Conservation (phyloP, 2,329 filamentous ascomycete genomes). For the Annulohypoxylon truncatum region DNA sequence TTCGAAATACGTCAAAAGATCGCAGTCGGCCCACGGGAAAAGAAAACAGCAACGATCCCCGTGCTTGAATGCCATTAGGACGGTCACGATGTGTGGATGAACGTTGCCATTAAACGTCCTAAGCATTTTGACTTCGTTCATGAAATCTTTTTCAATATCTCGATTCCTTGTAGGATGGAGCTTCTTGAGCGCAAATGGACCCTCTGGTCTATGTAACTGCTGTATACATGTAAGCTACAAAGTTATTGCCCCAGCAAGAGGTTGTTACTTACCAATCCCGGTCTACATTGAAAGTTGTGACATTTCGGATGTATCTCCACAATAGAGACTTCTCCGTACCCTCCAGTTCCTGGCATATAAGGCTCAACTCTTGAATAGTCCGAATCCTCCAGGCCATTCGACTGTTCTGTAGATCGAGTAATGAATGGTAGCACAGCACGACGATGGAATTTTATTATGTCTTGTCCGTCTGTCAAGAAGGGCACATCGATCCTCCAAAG, state of each 20-base stretch:
- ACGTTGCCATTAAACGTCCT: slow-evolving; percentile 17
- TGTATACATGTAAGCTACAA: neutral
- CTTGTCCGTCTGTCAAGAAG: neutral
- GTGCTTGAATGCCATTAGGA: slow-evolving; percentile 39
- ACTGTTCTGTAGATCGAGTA: too few relatives aligned
- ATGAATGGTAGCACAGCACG: slow-evolving; percentile 11
- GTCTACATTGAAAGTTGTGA: slow-evolving; percentile 22
- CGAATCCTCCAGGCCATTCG: too few relatives aligned
- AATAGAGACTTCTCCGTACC: slow-evolving; percentile 16
- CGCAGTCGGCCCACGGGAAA: slow-evolving; percentile 46
- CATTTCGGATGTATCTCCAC: slow-evolving; percentile 18
- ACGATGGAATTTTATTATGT: slow-evolving; percentile 1
- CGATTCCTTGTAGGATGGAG: neutral
- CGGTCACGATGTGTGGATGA: slow-evolving; percentile 43
- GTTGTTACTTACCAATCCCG: too few relatives aligned
- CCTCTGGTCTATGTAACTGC: slow-evolving; percentile 7
- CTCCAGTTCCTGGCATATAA: neutral
- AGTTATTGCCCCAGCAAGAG: too few relatives aligned
- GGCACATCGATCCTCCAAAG: slow-evolving; percentile 24
- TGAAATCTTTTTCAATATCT: slow-evolving; percentile 10
- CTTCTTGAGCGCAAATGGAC: slow-evolving; percentile 17
- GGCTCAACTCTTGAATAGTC: too few relatives aligned
- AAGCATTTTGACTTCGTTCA: slow-evolving; percentile 21
- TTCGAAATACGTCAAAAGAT: slow-evolving; percentile 40
- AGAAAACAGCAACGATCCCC: slow-evolving; percentile 39